Base-by-base conservation (phyloP, 2,329 filamentous ascomycete species). In the Neurospora crassa region DNA sequence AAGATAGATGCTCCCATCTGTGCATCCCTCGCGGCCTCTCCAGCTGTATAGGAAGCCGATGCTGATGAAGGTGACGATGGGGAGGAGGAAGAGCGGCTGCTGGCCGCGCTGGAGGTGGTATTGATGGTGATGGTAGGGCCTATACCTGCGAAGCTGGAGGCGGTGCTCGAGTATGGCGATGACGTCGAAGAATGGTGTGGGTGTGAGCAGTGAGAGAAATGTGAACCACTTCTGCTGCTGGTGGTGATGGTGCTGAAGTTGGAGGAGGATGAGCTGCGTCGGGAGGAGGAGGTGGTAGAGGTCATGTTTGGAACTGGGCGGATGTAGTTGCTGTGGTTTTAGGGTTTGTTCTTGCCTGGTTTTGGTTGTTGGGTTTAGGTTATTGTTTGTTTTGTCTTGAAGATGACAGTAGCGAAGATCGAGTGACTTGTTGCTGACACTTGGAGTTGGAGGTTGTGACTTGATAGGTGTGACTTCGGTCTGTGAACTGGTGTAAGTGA, bases 1-100 rank as follows among this genome's bases (percentile, higher is more conserved):
- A 74, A 74, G 34, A 79, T 72, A 40, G 72, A 76, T 20, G 78
- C 78, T 63, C 78, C 78, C 37, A 70, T 70, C 14, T 71, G 72
- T 12, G 74, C 69, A 40, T 74, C 76, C 12, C 71, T 67, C 10
- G 76, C 78, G 4, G 78, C 78, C 12, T 77, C 74, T 37, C 71
- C 53, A 12, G 77, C 72, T 14, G 77, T 75, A 69, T 79, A 79
- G 1, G 59, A 12, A 24, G 4, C 71, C 20, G 40, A 67, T 42
- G 41, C 45, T 12, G 40, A 67, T 47, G 29, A 37, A 29, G 53
- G 40, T 20, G 59, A 29, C 59, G 29, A 24, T 29, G 68, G 41
- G 43, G 41, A 53, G 43, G 69, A 67, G n/a, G 71, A 68, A 53
- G 68, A 67, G 24, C 42, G 40, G 59, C 70, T 67, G 67, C 69